Percentiles rank a stretch among this genome's conserved stretches.
Evolutionary conservation across 108 stramenopile species (phyloP).

Genomic region (Nannochloropsis oceanica): DNA sequence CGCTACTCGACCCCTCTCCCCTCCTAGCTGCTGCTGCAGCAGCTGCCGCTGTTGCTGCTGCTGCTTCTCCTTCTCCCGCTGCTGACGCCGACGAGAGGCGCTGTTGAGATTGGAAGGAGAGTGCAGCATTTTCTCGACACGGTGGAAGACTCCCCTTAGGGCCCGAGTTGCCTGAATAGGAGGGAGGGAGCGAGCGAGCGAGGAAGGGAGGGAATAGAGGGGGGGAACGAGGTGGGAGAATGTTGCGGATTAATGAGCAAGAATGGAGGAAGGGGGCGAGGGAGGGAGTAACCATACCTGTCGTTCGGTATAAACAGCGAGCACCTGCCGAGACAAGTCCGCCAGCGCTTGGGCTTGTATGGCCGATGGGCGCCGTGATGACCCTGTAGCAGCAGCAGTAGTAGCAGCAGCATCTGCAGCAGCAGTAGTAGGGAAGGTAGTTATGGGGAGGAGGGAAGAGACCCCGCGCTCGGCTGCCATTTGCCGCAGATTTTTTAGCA

Average conservation of each 20-base stretch:
- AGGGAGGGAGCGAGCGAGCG: too few relatives aligned
- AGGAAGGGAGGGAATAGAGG: too few relatives aligned
- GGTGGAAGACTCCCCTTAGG: not conserved
- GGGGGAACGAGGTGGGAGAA: too few relatives aligned
- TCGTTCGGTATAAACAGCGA: not conserved
- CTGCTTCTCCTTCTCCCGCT: not conserved
- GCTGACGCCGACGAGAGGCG: not conserved
- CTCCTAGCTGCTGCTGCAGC: too few relatives aligned
- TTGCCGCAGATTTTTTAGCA: not conserved
- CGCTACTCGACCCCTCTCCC: too few relatives aligned
- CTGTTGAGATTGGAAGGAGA: not conserved
- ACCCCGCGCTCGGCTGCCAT: not conserved
- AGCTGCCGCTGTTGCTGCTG: too few relatives aligned
- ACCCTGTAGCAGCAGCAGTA: too few relatives aligned
- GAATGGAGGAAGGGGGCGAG: too few relatives aligned
- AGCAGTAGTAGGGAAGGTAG: not conserved
- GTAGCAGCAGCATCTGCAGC: too few relatives aligned
- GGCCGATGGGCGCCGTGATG: not conserved
- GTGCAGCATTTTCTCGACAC: not conserved
- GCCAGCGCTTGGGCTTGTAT: not conserved
- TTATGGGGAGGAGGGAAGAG: not conserved
- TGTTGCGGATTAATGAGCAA: too few relatives aligned
- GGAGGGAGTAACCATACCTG: not conserved
- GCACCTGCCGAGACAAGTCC: not conserved
- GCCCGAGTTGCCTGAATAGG: not conserved